Evolutionary conservation across 257 asterid genomes (phyloP), one percentile per base, ranked within the genome.

Genomic region (Salvia rosmarinus): DNA sequence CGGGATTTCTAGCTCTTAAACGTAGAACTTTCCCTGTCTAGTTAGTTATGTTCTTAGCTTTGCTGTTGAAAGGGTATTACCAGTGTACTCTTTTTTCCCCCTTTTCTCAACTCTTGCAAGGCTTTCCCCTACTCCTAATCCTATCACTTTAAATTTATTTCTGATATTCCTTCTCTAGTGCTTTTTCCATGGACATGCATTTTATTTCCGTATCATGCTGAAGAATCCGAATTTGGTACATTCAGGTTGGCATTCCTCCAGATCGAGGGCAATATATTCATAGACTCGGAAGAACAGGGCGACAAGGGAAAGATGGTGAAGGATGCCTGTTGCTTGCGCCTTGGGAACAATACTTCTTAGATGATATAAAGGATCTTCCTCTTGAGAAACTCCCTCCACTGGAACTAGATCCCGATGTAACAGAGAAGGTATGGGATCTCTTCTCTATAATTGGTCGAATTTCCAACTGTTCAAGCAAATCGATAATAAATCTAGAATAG

Each of bases 261-360:
- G 96, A 94, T 64, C 79, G 99, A 25, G 98, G 89, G 64, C 98
- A 89, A 70, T 95, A 95, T 72, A 91, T 91, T 43, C 95, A 87
- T 75, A 88, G 96, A 67, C 88, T 95, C 60, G 98, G 98, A 83
- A 85, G 96, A 82, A 91, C 99, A 42, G 99, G 98, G 23, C 79
- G 97, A 40, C 88, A 89, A 76, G 99, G 96, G 70, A 91, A 95
- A 81, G 92, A 67, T 58, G 96, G 98, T 32, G 87, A 86, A 82
- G 95, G 96, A 64, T 65, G 88, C 57, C 70, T 95, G 49, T 39
- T 95, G 81, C 90, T 94, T 79, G 93, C 99, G 50, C 95, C 96
- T 25, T 95, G 96, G 96, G 99, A 95, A 70, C 87, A 91, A 62
- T 87, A 79, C 74, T 95, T 95, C 82, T 57, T 95, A 71, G 96